Evolutionary conservation across 2,329 filamentous ascomycete genomes (phyloP).

Genomic region (Fusarium gaditjirri): DNA sequence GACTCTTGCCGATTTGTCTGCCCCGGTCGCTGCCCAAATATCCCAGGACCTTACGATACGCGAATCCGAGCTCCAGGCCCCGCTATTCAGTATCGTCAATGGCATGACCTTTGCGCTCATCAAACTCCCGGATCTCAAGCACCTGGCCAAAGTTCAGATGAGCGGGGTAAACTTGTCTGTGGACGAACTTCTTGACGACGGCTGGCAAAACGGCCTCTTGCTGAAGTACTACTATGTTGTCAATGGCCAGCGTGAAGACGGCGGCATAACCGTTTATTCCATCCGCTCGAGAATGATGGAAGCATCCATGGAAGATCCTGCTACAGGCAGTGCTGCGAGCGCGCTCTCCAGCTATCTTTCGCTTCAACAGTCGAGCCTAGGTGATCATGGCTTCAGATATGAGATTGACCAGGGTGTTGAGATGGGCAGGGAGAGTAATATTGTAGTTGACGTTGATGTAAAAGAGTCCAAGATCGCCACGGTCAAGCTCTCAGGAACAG

Average conservation of each 20-base stretch:
- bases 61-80: slow-evolving; percentile 54
- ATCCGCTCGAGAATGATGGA: slow-evolving; percentile 72
- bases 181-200: slow-evolving; percentile 58
- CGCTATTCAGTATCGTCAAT: slow-evolving; percentile 72
- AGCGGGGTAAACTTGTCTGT: slow-evolving; percentile 49
- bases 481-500: slow-evolving; percentile 50
- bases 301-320: slow-evolving; percentile 64
- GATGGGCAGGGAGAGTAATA: slow-evolving; percentile 69
- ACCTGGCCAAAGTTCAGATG: slow-evolving; percentile 58
- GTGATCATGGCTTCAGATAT: slow-evolving; percentile 53
- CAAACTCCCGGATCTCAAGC: slow-evolving; percentile 68
- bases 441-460: slow-evolving; percentile 57
- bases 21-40: slow-evolving; percentile 42
- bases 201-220: slow-evolving; percentile 64
- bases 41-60: slow-evolving; percentile 45
- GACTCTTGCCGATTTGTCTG: slow-evolving; percentile 50
- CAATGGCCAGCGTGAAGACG: slow-evolving; percentile 45
- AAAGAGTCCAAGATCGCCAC: slow-evolving; percentile 46
- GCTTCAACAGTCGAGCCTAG: slow-evolving; percentile 50
- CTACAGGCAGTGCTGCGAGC: slow-evolving; percentile 71
- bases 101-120: slow-evolving; percentile 80
- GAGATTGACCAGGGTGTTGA: slow-evolving; percentile 73
- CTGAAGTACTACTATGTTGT: slow-evolving; percentile 69
- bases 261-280: slow-evolving; percentile 43
- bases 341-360: slow-evolving; percentile 66